Conservation (phyloP, 2,329 filamentous ascomycete species). For the Helminthosporium solani region DNA sequence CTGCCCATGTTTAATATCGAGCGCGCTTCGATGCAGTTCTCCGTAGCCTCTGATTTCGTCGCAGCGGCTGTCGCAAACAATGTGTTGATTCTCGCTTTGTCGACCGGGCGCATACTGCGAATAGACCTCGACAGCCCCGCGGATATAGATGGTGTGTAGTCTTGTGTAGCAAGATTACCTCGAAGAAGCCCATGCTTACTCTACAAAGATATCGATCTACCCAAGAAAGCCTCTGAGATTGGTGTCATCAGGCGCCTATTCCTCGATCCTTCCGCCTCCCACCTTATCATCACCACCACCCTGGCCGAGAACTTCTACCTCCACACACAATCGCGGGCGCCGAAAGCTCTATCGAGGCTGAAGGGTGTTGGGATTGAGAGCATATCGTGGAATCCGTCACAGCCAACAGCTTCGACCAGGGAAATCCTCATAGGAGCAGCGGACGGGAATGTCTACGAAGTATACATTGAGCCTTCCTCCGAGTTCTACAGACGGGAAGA, state of each 20-base stretch:
- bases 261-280: conserved; percentile 93
- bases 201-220: conserved; percentile 83
- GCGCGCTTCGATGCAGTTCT: conserved; percentile 89
- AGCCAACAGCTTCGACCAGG: conserved; percentile 88
- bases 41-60: conserved; percentile 91
- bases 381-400: conserved; percentile 90
- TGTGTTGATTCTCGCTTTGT: conserved; percentile 87
- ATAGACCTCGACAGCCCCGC: conserved; percentile 93
- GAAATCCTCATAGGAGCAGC: conserved; percentile 89
- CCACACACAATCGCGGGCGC: conserved; percentile 88
- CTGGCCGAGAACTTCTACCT: conserved; percentile 97
- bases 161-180: background rate
- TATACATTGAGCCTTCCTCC: conserved; percentile 88
- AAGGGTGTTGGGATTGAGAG: conserved; percentile 87
- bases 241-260: conserved; percentile 95
- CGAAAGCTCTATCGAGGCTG: conserved; percentile 75
- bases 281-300: conserved; percentile 87
- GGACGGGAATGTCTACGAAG: conserved; percentile 95
- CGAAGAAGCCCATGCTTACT: conserved; percentile 12
- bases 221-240: conserved; percentile 86
- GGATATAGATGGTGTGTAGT: conserved; percentile 72
- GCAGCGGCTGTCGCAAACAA: conserved; percentile 97
- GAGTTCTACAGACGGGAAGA: conserved; percentile 97
- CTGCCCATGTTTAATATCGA: conserved; percentile 94
- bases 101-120: conserved; percentile 85